Conservation (phyloP, 176 grass and related monocot genomes). For the Aegilops umbellulata region DNA sequence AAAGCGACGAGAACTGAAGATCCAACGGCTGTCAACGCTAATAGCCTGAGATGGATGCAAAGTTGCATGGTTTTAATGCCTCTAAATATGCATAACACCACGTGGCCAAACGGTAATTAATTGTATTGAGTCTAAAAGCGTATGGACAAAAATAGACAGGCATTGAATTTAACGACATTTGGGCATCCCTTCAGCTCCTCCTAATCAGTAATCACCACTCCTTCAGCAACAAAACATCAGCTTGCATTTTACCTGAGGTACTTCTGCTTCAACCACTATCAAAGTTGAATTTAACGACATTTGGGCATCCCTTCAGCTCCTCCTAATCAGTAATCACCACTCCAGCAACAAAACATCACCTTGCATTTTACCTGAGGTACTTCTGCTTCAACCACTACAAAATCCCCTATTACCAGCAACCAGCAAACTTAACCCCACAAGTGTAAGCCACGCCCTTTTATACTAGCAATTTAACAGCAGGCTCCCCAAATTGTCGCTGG, state of each 20-base stretch:
- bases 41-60: too few relatives aligned
- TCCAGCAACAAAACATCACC: slow-evolving; percentile 19
- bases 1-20: too few relatives aligned
- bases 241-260: background rate
- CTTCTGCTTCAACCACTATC: background rate
- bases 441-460: background rate
- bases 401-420: slow-evolving; percentile 19
- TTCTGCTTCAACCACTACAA: background rate
- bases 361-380: background rate
- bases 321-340: background rate
- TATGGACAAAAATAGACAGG: background rate
- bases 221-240: slow-evolving; percentile 19
- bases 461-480: background rate
- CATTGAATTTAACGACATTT: slow-evolving; percentile 3
- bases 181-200: background rate
- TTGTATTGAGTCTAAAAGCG: background rate
- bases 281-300: slow-evolving; percentile 1
- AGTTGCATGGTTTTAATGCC: too few relatives aligned
- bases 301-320: background rate
- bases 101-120: background rate
- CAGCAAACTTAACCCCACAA: background rate
- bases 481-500: too few relatives aligned
- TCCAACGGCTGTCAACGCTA: too few relatives aligned
- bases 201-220: background rate
- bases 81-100: slow-evolving; percentile 12